Base-by-base conservation (phyloP, 352 stramenopile species). In the Elongisporangium anandrum region DNA sequence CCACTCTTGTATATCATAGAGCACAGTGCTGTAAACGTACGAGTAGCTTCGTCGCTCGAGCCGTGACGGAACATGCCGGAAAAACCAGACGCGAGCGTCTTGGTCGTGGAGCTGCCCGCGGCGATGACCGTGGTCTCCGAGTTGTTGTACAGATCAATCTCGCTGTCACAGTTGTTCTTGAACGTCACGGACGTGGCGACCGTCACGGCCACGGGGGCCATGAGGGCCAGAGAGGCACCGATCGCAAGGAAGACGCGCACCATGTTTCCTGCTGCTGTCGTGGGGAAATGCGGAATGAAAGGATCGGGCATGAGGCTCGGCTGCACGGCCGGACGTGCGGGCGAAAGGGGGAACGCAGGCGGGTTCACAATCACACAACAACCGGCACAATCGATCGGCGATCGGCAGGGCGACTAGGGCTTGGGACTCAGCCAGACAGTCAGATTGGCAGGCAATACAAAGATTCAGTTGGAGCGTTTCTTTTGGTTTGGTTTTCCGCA, bases 31-130 rank as follows among this genome's bases (percentile, higher is more conserved):
- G 75, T 70, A 54, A 52, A 69, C 60, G 61, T 74, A 52, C 47
- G 51, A 21, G 74, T 88, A 0, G 80, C 80, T 45, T 85, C 60
- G 9, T 72, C 22, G 54, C 45, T 70, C n/a, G 50, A 50, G 61
- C 77, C 75, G 48, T 88, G 70, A 59, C 81, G 81, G 57, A 88
- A 84, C 78, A 88, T 88, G 65, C 73, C 75, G 52, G 61, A 70
- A 52, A 71, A 88, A 17, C 75, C 77, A 29, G 62, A 50, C 4
- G 63, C 13, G 17, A 89, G 67, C 29, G 69, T 71, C 15, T 70
- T 66, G 23, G 52, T 60, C 5, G 70, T 83, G 17, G 64, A 75
- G 53, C 56, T 63, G 26, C 75, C 75, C 3, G 68, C 7, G 0
- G 70, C 69, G 49, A 89, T 59, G 24, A 54, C 70, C 58, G 82